Percentiles rank a stretch among this genome's conserved stretches.
These are phyloP conservation scores for Hericium erinaceus DNA, from an alignment of 768 basidiomycete genomes.

Conservation along the genomic window DNA sequence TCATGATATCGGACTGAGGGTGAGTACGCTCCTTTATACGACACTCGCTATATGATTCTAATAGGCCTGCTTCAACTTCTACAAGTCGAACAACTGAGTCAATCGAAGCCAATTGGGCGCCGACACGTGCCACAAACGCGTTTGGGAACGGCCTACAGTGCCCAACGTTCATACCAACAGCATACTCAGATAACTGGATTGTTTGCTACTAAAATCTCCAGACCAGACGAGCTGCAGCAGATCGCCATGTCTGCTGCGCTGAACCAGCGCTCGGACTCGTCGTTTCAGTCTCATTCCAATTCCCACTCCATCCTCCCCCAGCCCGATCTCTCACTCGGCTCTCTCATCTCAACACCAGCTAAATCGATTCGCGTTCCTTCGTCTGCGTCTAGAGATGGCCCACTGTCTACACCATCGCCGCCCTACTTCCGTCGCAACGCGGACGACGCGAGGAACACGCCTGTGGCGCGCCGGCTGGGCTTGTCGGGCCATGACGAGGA, in stretches of 20 bases:
- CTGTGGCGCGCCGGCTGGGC: constrained; percentile 6
- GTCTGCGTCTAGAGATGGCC: constrained; percentile 11
- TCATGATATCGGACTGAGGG: too few relatives aligned
- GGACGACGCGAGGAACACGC: constrained; percentile 8
- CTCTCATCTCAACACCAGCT: constrained; percentile 15
- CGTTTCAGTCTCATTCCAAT: constrained; percentile 4
- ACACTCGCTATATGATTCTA: too few relatives aligned
- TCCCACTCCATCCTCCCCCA: neutral
- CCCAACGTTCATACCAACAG: too few relatives aligned
- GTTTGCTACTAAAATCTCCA: neutral
- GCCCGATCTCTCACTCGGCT: constrained; percentile 18
- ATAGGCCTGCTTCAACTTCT: too few relatives aligned
- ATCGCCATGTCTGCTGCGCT: constrained; percentile 11
- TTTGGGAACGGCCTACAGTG: too few relatives aligned
- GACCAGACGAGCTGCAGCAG: neutral
- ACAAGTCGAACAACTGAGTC: too few relatives aligned
- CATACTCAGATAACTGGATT: too few relatives aligned
- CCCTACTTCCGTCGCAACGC: constrained; percentile 9
- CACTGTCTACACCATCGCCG: constrained; percentile 15
- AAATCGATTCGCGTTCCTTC: constrained; percentile 14
- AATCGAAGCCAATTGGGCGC: too few relatives aligned
- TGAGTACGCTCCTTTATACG: too few relatives aligned
- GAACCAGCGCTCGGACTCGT: constrained; percentile 4
- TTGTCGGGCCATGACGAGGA: constrained; percentile 8
- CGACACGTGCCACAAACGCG: too few relatives aligned